Evolutionary conservation across 148 eudicot genomes (phyloP).

Genomic region (Selenicereus undatus): DNA sequence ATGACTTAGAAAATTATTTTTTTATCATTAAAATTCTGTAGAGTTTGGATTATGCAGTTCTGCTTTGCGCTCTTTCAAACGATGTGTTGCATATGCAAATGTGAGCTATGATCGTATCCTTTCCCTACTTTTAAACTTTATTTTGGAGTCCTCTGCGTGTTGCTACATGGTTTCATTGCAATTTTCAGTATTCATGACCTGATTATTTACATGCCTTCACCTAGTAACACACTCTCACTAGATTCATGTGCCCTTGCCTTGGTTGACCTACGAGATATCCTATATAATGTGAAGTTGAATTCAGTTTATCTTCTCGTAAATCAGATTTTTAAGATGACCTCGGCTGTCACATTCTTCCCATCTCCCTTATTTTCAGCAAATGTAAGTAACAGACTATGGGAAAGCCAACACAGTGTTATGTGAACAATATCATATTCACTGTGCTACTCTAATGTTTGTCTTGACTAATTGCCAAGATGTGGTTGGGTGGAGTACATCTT

Average conservation of each 20-base stretch:
- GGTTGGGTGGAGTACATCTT: constrained; percentile 95
- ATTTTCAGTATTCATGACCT: background rate
- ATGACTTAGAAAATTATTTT: constrained; percentile 7
- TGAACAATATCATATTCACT: background rate
- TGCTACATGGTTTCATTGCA: background rate
- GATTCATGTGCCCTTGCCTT: background rate
- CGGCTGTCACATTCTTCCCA: background rate
- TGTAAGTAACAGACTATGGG: background rate
- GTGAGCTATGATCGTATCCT: constrained; percentile 86
- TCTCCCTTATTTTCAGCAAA: background rate
- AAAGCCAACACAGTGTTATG: background rate
- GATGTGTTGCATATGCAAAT: constrained; percentile 88
- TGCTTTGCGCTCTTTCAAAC: constrained; percentile 73
- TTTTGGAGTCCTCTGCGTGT: background rate
- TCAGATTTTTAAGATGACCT: background rate
- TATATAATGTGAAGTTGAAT: background rate
- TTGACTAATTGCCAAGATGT: constrained; percentile 54
- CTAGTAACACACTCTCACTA: background rate
- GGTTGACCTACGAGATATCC: background rate
- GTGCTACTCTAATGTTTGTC: constrained; percentile 23
- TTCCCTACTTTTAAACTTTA: constrained; percentile 3
- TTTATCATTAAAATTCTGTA: background rate
- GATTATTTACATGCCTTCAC: background rate
- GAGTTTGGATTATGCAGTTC: constrained; percentile 51
- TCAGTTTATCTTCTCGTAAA: background rate